phyloP scores from a whole-genome alignment of 805 yeast genomes.

The Helenozyma baotianmanensis region DNA sequence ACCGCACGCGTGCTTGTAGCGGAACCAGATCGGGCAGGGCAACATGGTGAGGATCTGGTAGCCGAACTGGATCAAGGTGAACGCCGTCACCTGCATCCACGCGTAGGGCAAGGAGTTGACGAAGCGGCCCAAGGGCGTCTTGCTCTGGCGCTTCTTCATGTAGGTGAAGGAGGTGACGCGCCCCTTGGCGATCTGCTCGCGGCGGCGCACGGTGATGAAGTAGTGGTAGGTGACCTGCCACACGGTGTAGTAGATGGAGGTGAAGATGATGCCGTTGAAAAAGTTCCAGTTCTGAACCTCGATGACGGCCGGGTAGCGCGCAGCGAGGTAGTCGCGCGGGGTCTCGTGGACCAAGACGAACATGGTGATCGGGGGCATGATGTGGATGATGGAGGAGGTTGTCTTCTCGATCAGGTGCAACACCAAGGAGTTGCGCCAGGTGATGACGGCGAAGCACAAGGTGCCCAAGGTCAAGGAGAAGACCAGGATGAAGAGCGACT shows the following conservation, averaged over 20 bases:
- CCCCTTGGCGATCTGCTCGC: slow-evolving; percentile 80
- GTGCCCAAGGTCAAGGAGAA: slow-evolving; percentile 89
- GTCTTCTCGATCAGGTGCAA: slow-evolving; percentile 89
- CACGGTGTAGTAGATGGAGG: slow-evolving; percentile 74
- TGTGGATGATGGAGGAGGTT: slow-evolving; percentile 85
- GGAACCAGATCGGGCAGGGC: slow-evolving; percentile 85
- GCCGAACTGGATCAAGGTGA: slow-evolving; percentile 78
- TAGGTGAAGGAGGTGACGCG: slow-evolving; percentile 83
- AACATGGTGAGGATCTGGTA: slow-evolving; percentile 86
- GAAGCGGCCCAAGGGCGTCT: slow-evolving; percentile 61
- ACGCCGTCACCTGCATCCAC: slow-evolving; percentile 78
- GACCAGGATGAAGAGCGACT: slow-evolving; percentile 70
- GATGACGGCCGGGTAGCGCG: slow-evolving; percentile 79
- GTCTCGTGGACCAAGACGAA: slow-evolving; percentile 81
- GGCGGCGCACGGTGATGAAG: slow-evolving; percentile 77
- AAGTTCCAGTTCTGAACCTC: slow-evolving; percentile 64
- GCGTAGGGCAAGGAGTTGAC: slow-evolving; percentile 82
- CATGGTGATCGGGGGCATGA: slow-evolving; percentile 84
- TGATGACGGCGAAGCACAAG: slow-evolving; percentile 84
- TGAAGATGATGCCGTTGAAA: slow-evolving; percentile 64
- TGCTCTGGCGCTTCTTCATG: slow-evolving; percentile 66
- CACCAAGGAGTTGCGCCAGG: slow-evolving; percentile 93
- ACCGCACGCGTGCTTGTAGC: slow-evolving; percentile 61
- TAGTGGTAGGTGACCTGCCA: slow-evolving; percentile 93
- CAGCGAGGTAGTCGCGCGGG: slow-evolving; percentile 44